phyloP scores from a whole-genome alignment of 805 yeast genomes.

The Metschnikowia lachancei region DNA sequence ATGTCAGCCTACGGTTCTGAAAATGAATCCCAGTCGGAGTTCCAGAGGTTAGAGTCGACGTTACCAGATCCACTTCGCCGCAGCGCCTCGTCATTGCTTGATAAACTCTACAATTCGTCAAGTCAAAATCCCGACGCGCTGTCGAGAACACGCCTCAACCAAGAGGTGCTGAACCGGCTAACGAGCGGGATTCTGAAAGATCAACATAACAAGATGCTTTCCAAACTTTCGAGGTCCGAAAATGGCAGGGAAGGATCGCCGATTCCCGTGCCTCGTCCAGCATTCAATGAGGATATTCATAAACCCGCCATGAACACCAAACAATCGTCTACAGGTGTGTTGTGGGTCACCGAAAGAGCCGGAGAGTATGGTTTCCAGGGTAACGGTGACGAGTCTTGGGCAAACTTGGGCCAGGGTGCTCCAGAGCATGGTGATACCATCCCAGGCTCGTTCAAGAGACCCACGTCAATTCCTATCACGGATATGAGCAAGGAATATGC shows the following conservation, averaged over 20 bases:
- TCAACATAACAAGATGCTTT: constrained; percentile 25
- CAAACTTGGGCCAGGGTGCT: constrained; percentile 63
- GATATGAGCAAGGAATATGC: constrained; percentile 54
- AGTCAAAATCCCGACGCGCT: constrained; percentile 19
- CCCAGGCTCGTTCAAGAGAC: constrained; percentile 57
- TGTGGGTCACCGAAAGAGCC: constrained; percentile 65
- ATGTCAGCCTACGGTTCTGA: constrained; percentile 12
- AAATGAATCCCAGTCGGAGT: constrained; percentile 32
- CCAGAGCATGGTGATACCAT: constrained; percentile 60
- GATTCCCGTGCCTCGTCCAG: constrained; percentile 49
- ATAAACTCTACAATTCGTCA: constrained; percentile 25
- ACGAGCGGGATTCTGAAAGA: constrained; percentile 13
- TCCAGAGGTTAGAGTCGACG: constrained; percentile 43
- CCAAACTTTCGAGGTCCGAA: constrained; percentile 32
- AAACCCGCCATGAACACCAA: constrained; percentile 59
- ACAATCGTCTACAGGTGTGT: constrained; percentile 60
- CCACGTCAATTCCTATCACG: constrained; percentile 45
- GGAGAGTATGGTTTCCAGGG: constrained; percentile 51
- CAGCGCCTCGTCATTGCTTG: constrained; percentile 39
- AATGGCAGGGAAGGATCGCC: constrained; percentile 45
- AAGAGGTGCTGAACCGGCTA: constrained; percentile 16
- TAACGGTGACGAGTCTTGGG: constrained; percentile 45
- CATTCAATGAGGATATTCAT: constrained; percentile 42
- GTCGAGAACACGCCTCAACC: constrained; percentile 24
- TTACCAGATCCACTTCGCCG: constrained; percentile 40